phyloP scores from a whole-genome alignment of 2,329 filamentous ascomycete genomes.

The Alternaria sp. region DNA sequence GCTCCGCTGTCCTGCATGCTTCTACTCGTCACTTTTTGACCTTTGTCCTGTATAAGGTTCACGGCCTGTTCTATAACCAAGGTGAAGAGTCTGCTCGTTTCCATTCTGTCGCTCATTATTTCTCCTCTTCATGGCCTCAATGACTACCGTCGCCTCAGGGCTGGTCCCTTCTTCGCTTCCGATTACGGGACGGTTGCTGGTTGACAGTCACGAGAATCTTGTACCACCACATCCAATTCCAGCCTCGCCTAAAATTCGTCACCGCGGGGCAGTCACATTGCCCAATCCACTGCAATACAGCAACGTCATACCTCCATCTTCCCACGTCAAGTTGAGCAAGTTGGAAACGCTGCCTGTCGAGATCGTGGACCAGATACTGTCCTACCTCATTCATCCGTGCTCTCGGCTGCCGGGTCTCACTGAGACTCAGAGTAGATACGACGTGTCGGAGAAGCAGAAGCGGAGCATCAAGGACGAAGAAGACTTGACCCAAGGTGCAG shows the following conservation, averaged over 20 bases:
- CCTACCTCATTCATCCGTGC: slow-evolving; percentile 35
- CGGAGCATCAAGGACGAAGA: slow-evolving; percentile 27
- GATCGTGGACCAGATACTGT: slow-evolving; percentile 36
- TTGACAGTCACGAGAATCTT: not conserved
- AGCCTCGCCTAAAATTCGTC: not conserved
- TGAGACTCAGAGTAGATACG: slow-evolving; percentile 32
- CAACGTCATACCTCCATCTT: not conserved
- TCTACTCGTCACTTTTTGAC: slow-evolving; percentile 26
- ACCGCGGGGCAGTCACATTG: not conserved
- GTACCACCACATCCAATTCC: slow-evolving; percentile 6
- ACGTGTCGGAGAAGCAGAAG: slow-evolving; percentile 22
- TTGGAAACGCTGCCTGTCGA: slow-evolving; percentile 37
- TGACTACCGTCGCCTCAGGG: slow-evolving; percentile 1
- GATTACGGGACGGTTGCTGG: not conserved
- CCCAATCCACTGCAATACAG: not conserved
- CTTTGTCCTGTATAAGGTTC: slow-evolving; percentile 9
- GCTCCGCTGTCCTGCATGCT: slow-evolving; percentile 7
- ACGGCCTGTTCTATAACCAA: not conserved
- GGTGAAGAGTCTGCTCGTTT: not conserved
- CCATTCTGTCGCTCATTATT: not conserved
- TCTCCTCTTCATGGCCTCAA: slow-evolving; percentile 4
- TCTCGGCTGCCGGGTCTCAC: slow-evolving; percentile 39
- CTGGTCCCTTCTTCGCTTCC: slow-evolving; percentile 2
- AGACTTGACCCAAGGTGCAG: slow-evolving; percentile 29
- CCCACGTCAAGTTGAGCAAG: slow-evolving; percentile 7